Evolutionary conservation across 2,329 filamentous ascomycete genomes (phyloP), one percentile per base, ranked within the genome.

Genomic region (Catunica adiposa): DNA sequence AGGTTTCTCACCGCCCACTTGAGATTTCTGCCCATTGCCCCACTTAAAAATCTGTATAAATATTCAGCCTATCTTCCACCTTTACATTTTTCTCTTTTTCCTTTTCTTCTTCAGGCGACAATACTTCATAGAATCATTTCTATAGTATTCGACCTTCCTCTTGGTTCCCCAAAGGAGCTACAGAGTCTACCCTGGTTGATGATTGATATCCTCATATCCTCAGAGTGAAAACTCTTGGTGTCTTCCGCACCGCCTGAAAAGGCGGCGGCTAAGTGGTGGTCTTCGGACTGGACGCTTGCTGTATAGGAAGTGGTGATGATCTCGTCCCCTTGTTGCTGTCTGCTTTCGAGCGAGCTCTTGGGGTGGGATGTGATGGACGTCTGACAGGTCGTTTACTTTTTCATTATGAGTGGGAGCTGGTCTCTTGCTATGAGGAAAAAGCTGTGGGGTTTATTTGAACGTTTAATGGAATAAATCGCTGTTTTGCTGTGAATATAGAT

Each of bases 111-210:
- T 54, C 50, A 56, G 57, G 57, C 54, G 57, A 58, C 57, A 58
- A 58, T 58, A 58, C 57, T 58, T 58, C 57, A 56, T 71, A 88
- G 86, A 89, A 90, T 90, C 86, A 87, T 86, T 94, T 94, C 85
- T 94, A 89, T 89, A 95, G 88, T 89, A 83, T 78, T 86, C 82
- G 82, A 89, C 84, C 78, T 58, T 77, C 78, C 82, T 87, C 86
- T 92, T 84, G 87, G 82, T 84, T 90, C 80, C 81, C 80, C 78
- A 89, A 79, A 84, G 77, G 77, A 94, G 89, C 86, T 80, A 88
- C 84, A 90, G 84, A 88, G 79, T 81, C 81, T 80, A 90, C 82
- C 85, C 86, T 88, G 86, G 86, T 85, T 86, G 87, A 94, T 92
- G 87, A 94, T 70, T 72, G 65, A 86, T 79, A 83, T 86, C 86